A percentile compares a stretch with the other conserved stretches of the same genome.
These are phyloP conservation scores for Monosporozyma aquatica DNA, from an alignment of 805 yeast species.

Conservation along the genomic window DNA sequence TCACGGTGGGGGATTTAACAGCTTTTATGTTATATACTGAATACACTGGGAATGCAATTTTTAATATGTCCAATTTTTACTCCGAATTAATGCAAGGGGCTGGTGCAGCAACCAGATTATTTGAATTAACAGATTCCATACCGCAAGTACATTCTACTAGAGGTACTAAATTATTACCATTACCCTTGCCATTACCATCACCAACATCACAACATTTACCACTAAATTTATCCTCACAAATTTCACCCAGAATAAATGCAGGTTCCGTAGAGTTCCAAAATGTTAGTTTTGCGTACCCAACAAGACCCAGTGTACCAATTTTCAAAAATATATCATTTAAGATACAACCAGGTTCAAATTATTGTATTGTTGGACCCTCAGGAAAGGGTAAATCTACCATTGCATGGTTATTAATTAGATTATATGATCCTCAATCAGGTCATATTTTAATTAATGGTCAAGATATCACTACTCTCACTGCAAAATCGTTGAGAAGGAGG, in stretches of 20 bases:
- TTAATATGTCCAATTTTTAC: constrained; percentile 87
- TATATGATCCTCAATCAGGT: constrained; percentile 44
- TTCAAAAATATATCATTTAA: constrained; percentile 41
- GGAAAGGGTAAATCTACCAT: constrained; percentile 91
- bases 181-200: no score
- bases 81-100: constrained; percentile 96
- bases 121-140: constrained; percentile 72
- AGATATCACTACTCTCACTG: constrained; percentile 42
- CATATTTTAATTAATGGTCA: constrained; percentile 40
- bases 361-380: constrained; percentile 77
- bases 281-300: constrained; percentile 76
- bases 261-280: constrained; percentile 51
- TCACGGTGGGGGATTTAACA: constrained; percentile 84
- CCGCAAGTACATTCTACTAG: constrained; percentile 59
- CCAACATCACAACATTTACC: constrained; percentile 4
- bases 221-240: constrained; percentile 14
- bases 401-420: constrained; percentile 46
- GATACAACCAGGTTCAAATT: constrained; percentile 47
- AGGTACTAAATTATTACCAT: constrained; percentile 39
- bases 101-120: constrained; percentile 89
- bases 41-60: constrained; percentile 85
- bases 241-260: constrained; percentile 9
- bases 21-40: constrained; percentile 92
- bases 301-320: constrained; percentile 60
- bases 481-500: constrained; percentile 44